These are phyloP conservation scores for Purpureocillium lavendulum DNA, from an alignment of 2,329 filamentous ascomycete genomes.

Conservation along the genomic window DNA sequence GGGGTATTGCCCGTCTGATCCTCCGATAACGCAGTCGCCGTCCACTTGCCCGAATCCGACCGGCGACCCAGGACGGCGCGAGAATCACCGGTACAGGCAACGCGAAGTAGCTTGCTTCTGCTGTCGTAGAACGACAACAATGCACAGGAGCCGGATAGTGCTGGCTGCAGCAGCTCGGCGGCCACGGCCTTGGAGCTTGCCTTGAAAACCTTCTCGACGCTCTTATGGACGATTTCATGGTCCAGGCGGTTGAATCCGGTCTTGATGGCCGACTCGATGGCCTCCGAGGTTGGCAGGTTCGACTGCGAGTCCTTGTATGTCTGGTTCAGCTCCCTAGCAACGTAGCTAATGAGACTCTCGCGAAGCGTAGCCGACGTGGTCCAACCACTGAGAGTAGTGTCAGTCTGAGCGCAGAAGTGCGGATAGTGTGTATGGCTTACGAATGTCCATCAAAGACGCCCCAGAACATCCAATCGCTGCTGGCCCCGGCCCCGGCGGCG, in stretches of 20 bases:
- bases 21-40: conserved; percentile 77
- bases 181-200: conserved; percentile 83
- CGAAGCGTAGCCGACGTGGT: conserved; percentile 94
- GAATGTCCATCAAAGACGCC: conserved; percentile 96
- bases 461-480: conserved; percentile 99
- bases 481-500: conserved; percentile 29
- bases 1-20: conserved; percentile 91
- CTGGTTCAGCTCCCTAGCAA: conserved; percentile 83
- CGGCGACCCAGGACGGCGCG: conserved; percentile 83
- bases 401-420: conserved; percentile 1
- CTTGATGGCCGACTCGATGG: conserved; percentile 88
- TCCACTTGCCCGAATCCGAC: conserved; percentile 77
- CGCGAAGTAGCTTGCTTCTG: conserved; percentile 75
- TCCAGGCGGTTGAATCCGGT: conserved; percentile 81
- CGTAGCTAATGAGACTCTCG: conserved; percentile 84
- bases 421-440: conserved; percentile 38
- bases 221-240: conserved; percentile 89
- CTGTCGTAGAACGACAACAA: conserved; percentile 95
- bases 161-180: conserved; percentile 84
- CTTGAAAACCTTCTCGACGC: conserved; percentile 84
- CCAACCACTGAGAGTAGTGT: conserved; percentile 62
- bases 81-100: conserved; percentile 95
- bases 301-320: conserved; percentile 71
- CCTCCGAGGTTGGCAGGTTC: conserved; percentile 63
- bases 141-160: conserved; percentile 93